A percentile compares a stretch with the other conserved stretches of the same genome.
phyloP scores from a whole-genome alignment of 345 rosid genomes.

The Camelina sativa region DNA sequence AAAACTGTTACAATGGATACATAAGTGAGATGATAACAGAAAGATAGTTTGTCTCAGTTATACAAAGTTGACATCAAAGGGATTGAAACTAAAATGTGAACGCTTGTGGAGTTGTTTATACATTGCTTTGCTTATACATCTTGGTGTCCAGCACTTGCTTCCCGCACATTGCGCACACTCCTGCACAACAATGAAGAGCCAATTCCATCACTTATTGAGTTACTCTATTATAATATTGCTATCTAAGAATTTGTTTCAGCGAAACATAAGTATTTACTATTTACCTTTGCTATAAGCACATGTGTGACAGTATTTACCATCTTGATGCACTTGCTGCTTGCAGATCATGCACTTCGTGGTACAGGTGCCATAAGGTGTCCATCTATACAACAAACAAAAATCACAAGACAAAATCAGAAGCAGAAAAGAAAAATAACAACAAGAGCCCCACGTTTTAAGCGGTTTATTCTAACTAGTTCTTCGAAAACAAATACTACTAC shows the following conservation, averaged over 20 bases:
- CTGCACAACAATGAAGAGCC: slow-evolving; percentile 49
- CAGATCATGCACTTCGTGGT: slow-evolving; percentile 89
- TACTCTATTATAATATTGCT: not conserved
- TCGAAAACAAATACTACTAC: not conserved
- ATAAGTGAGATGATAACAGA: slow-evolving; percentile 1
- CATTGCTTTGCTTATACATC: slow-evolving; percentile 96
- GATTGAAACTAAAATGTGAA: not conserved
- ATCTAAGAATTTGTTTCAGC: not conserved
- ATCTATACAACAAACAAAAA: slow-evolving; percentile 51
- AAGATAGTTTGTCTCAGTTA: slow-evolving; percentile 17
- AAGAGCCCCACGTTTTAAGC: not conserved
- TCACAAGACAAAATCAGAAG: slow-evolving; percentile 14
- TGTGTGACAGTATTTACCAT: slow-evolving; percentile 95
- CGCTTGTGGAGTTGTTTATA: slow-evolving; percentile 39
- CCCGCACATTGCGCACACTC: slow-evolving; percentile 98
- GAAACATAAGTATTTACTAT: not conserved
- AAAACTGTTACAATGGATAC: not conserved
- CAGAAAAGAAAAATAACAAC: not conserved
- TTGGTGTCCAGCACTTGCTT: slow-evolving; percentile 99
- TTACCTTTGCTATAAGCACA: slow-evolving; percentile 97
- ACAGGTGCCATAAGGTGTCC: slow-evolving; percentile 90
- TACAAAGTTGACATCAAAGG: not conserved
- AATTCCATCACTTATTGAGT: slow-evolving; percentile 7
- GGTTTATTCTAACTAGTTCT: not conserved
- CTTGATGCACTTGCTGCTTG: slow-evolving; percentile 99